These are phyloP conservation scores for Citrus medica DNA, from an alignment of 345 rosid species.

Conservation along the genomic window DNA sequence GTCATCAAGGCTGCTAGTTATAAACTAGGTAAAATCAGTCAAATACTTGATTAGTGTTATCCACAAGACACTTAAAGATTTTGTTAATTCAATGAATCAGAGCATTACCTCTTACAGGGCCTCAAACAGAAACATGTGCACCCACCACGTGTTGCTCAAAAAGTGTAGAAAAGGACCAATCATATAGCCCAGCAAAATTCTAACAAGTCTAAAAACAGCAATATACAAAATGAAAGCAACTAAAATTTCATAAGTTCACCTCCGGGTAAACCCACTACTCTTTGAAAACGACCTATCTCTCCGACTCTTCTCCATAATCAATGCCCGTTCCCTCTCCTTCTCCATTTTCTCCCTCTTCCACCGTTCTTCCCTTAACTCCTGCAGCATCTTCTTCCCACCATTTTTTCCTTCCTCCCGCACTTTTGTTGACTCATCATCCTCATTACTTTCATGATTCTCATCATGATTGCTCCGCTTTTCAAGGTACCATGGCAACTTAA, in stretches of 20 bases:
- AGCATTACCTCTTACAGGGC: not conserved
- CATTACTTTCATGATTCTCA: constrained; percentile 21
- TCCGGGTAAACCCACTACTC: constrained; percentile 41
- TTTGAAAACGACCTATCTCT: constrained; percentile 24
- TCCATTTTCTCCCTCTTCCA: constrained; percentile 70
- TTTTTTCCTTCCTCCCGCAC: constrained; percentile 32
- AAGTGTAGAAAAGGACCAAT: not conserved
- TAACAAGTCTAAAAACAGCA: not conserved
- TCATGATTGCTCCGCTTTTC: constrained; percentile 45
- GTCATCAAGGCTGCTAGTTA: not conserved
- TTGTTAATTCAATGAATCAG: not conserved
- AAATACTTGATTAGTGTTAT: not conserved
- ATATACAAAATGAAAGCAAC: not conserved
- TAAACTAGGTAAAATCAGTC: not conserved
- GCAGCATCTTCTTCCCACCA: constrained; percentile 62
- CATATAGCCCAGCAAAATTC: not conserved
- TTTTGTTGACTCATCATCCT: constrained; percentile 24
- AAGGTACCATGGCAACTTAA: constrained; percentile 88
- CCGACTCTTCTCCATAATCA: constrained; percentile 48
- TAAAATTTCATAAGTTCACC: constrained; percentile 29
- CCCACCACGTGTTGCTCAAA: not conserved
- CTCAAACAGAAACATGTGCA: not conserved
- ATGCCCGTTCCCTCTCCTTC: constrained; percentile 65
- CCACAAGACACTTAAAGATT: not conserved
- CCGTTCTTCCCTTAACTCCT: constrained; percentile 77